Evolutionary conservation across 2,329 filamentous ascomycete species (phyloP).

Genomic region (Neobulgaria alba): DNA sequence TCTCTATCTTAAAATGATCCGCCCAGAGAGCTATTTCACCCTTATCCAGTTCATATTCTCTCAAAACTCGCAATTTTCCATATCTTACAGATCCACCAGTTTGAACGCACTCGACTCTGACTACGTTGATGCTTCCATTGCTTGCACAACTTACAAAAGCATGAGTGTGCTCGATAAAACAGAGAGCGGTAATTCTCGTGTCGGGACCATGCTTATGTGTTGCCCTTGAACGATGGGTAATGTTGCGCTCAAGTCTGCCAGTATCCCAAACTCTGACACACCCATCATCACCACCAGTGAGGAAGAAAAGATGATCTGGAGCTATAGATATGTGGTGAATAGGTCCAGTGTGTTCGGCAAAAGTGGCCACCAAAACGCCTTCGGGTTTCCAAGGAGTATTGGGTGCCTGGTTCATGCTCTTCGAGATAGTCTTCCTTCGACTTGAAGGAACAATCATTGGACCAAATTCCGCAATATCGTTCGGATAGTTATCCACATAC

Average conservation of each 20-base stretch:
- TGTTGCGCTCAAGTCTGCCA: constrained; percentile 78
- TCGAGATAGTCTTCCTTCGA: constrained; percentile 40
- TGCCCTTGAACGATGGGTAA: constrained; percentile 78
- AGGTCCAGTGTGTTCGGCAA: constrained; percentile 76
- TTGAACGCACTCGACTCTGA: constrained; percentile 53
- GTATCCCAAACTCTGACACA: constrained; percentile 91
- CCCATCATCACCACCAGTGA: constrained; percentile 88
- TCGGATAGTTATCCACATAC: constrained; percentile 64
- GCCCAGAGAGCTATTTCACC: constrained; percentile 81
- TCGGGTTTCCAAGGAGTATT: constrained; percentile 72
- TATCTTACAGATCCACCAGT: constrained; percentile 59
- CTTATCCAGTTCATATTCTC: constrained; percentile 68
- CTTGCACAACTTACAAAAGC: constrained; percentile 85
- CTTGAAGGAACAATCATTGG: constrained; percentile 67
- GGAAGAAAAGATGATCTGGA: constrained; percentile 88
- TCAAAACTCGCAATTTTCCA: constrained; percentile 64
- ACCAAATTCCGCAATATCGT: constrained; percentile 63
- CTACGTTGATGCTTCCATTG: constrained; percentile 83
- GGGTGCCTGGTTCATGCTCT: constrained; percentile 20
- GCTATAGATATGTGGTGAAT: constrained; percentile 76
- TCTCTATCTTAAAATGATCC: constrained; percentile 81
- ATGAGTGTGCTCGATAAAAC: constrained; percentile 89
- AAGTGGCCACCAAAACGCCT: constrained; percentile 76
- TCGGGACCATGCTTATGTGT: constrained; percentile 69
- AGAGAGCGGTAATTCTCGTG: constrained; percentile 68